These are phyloP conservation scores for Fusarium torreyae DNA, from an alignment of 2,329 filamentous ascomycete species.

Conservation along the genomic window DNA sequence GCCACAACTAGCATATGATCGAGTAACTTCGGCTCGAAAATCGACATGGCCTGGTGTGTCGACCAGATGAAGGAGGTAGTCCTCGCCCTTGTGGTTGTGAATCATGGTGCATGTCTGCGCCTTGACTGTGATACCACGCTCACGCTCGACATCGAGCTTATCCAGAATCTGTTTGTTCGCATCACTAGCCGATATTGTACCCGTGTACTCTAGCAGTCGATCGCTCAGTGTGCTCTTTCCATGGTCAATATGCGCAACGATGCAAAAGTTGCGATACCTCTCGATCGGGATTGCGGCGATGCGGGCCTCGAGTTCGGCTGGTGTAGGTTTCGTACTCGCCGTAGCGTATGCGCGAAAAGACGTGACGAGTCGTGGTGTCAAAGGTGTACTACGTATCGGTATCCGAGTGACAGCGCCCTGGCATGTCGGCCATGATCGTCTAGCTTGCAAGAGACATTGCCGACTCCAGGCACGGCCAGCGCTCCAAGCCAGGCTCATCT, in stretches of 20 bases:
- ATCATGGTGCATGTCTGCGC: conserved; percentile 99
- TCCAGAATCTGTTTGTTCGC: conserved; percentile 96
- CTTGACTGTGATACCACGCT: conserved; percentile 98
- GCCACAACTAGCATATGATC: conserved; percentile 96
- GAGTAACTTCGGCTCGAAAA: conserved; percentile 94
- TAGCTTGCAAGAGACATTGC: conserved; percentile 51
- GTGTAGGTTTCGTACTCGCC: conserved; percentile 49
- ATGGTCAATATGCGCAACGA: conserved; percentile 98
- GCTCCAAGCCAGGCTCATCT: conserved; percentile 58
- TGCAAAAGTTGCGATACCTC: conserved; percentile 95
- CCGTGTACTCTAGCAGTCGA: conserved; percentile 91
- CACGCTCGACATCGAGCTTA: conserved; percentile 95
- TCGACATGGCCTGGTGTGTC: conserved; percentile 98
- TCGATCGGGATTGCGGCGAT: conserved; percentile 84
- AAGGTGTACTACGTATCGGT: conserved; percentile 3
- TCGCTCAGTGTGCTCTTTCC: conserved; percentile 97
- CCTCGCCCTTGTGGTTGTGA: conserved; percentile 86
- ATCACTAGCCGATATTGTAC: conserved; percentile 86
- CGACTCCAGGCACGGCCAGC: conserved; percentile 57
- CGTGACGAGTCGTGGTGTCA: not conserved
- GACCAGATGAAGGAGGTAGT: conserved; percentile 95
- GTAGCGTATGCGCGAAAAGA: conserved; percentile 26
- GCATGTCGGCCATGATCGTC: conserved; percentile 37
- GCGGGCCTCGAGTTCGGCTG: conserved; percentile 60
- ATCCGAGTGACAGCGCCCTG: conserved; percentile 15